Evolutionary conservation across 345 rosid genomes (phyloP).

Genomic region (Salix dunnii): DNA sequence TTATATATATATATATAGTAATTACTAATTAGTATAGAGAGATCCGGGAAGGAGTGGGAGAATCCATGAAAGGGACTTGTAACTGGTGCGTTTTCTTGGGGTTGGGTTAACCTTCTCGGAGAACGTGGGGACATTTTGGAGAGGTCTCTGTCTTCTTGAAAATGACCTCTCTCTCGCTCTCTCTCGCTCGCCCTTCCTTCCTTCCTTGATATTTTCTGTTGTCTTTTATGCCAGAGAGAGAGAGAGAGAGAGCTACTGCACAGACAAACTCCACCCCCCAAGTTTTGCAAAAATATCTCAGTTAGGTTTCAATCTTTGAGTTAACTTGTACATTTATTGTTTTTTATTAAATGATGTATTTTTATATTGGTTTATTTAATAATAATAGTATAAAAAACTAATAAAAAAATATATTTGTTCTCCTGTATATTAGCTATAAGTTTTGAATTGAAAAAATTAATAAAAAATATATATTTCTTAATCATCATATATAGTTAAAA

Average conservation of each 20-base stretch:
- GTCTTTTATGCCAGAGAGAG: background rate
- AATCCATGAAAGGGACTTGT: slow-evolving; percentile 19
- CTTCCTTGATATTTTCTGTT: background rate
- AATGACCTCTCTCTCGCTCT: slow-evolving; percentile 17
- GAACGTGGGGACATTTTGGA: background rate
- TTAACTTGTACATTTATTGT: too few relatives aligned
- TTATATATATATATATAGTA: background rate
- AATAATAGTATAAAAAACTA: too few relatives aligned
- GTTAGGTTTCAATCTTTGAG: too few relatives aligned
- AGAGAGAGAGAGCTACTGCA: background rate
- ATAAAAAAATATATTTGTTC: too few relatives aligned
- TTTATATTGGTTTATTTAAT: too few relatives aligned
- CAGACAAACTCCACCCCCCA: background rate
- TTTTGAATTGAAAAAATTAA: too few relatives aligned
- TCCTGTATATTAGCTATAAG: too few relatives aligned
- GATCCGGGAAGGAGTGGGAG: background rate
- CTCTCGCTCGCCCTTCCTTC: background rate
- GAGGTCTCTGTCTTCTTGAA: slow-evolving; percentile 22
- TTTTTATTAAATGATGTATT: too few relatives aligned
- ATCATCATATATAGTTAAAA: too few relatives aligned
- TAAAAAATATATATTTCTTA: too few relatives aligned
- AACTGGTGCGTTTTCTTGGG: slow-evolving; percentile 3
- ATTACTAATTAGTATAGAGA: background rate
- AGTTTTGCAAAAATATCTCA: too few relatives aligned
- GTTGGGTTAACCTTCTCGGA: too few relatives aligned